These are phyloP conservation scores for Conticribra weissflogii DNA, from an alignment of 108 stramenopile genomes.

Conservation along the genomic window DNA sequence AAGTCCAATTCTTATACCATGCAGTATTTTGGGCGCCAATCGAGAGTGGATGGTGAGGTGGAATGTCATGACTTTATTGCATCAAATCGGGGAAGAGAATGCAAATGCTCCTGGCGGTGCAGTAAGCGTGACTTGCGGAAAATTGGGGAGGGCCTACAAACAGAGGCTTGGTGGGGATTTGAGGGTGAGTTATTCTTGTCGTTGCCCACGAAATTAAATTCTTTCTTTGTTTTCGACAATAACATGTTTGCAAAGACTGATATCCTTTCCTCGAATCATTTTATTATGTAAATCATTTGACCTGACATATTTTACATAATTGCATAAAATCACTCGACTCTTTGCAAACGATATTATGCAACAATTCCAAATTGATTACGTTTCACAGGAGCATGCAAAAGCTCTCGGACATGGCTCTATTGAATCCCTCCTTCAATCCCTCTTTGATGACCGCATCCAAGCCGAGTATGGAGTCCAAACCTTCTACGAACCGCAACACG, in stretches of 20 bases:
- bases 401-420: conserved; percentile 61
- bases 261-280: too few relatives aligned
- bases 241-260: too few relatives aligned
- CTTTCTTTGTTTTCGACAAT: too few relatives aligned
- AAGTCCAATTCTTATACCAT: conserved; percentile 79
- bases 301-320: too few relatives aligned
- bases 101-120: conserved; percentile 14
- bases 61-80: conserved; percentile 73
- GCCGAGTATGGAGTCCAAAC: conserved; percentile 59
- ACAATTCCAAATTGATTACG: too few relatives aligned
- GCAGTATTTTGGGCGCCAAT: conserved; percentile 72
- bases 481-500: conserved; percentile 38
- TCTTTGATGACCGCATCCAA: conserved; percentile 67
- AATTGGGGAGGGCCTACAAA: conserved; percentile 40
- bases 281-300: too few relatives aligned
- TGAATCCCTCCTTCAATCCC: conserved; percentile 50
- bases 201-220: too few relatives aligned
- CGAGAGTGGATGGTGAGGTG: conserved; percentile 66
- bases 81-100: conserved; percentile 59
- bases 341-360: too few relatives aligned
- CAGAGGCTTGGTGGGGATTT: conserved; percentile 49
- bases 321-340: too few relatives aligned
- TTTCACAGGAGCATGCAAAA: conserved; percentile 52
- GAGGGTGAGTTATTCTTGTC: conserved; percentile 17
- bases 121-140: conserved; percentile 19